Conservation (phyloP, 2,329 filamentous ascomycete species). For the Fonsecaea pedrosoi region DNA sequence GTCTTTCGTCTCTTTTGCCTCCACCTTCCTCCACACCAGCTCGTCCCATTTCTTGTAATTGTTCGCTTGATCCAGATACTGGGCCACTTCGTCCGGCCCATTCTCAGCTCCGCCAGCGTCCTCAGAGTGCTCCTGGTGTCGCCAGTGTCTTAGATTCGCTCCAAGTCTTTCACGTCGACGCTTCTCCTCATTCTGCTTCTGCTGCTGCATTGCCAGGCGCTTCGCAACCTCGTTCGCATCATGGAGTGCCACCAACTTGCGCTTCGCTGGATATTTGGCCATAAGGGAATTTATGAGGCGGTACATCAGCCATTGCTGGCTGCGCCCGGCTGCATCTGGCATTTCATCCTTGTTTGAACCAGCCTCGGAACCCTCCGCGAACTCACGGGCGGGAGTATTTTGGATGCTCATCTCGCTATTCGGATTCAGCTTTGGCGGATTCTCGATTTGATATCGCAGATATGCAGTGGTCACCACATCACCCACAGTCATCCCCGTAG, state of each 20-base stretch:
- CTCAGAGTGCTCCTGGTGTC: neutral
- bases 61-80: slow-evolving; percentile 10
- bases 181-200: slow-evolving; percentile 31
- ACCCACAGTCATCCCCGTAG: slow-evolving; percentile 74
- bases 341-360: slow-evolving; percentile 9
- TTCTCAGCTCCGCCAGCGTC: neutral
- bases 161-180: slow-evolving; percentile 27
- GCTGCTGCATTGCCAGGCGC: slow-evolving; percentile 48
- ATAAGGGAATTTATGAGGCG: slow-evolving; percentile 28
- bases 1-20: slow-evolving; percentile 20
- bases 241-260: slow-evolving; percentile 60
- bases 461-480: slow-evolving; percentile 68
- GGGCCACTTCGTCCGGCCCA: slow-evolving; percentile 16
- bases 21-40: slow-evolving; percentile 27
- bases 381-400: slow-evolving; percentile 21
- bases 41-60: slow-evolving; percentile 26
- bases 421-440: slow-evolving; percentile 23
- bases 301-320: slow-evolving; percentile 29
- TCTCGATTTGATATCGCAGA: slow-evolving; percentile 40
- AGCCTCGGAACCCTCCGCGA: slow-evolving; percentile 9
- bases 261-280: slow-evolving; percentile 33
- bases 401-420: slow-evolving; percentile 14
- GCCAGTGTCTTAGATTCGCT: slow-evolving; percentile 4
- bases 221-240: slow-evolving; percentile 69
- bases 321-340: slow-evolving; percentile 18